A percentile compares a stretch with the other conserved stretches of the same genome.
Conservation (phyloP, 2,329 filamentous ascomycete species). For the Penicillium rolfsii region DNA sequence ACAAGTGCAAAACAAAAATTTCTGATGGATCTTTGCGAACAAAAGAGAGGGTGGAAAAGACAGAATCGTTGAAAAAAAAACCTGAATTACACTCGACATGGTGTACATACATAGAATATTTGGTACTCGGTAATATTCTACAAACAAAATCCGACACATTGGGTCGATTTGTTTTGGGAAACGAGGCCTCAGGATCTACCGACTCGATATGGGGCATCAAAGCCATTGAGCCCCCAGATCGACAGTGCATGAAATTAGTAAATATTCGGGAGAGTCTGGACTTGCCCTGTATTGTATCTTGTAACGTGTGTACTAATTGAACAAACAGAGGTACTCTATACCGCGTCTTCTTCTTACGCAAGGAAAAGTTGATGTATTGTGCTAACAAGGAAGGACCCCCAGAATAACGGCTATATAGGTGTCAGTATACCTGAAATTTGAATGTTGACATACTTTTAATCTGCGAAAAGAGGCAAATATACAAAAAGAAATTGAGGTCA, state of each 20-base stretch:
- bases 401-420: too few species aligned
- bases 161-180: not conserved
- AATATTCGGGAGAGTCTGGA: conserved; percentile 1
- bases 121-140: too few species aligned
- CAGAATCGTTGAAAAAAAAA: too few species aligned
- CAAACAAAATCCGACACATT: too few species aligned
- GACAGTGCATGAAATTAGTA: conserved; percentile 21
- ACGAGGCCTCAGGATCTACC: conserved; percentile 1
- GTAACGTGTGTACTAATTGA: not conserved
- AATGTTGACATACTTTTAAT: too few species aligned
- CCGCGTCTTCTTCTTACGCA: not conserved
- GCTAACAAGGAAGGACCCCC: not conserved
- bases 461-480: not conserved
- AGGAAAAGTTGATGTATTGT: not conserved
- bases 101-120: too few species aligned
- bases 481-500: not conserved
- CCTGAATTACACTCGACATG: too few species aligned
- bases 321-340: not conserved
- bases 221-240: conserved; percentile 25
- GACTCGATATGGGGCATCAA: conserved; percentile 14
- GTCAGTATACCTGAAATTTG: too few species aligned
- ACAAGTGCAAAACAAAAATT: too few species aligned
- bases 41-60: too few species aligned
- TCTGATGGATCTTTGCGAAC: too few species aligned
- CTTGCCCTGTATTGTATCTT: not conserved